phyloP scores from a whole-genome alignment of 2,329 filamentous ascomycete genomes.

The Lecanicillium sp. region DNA sequence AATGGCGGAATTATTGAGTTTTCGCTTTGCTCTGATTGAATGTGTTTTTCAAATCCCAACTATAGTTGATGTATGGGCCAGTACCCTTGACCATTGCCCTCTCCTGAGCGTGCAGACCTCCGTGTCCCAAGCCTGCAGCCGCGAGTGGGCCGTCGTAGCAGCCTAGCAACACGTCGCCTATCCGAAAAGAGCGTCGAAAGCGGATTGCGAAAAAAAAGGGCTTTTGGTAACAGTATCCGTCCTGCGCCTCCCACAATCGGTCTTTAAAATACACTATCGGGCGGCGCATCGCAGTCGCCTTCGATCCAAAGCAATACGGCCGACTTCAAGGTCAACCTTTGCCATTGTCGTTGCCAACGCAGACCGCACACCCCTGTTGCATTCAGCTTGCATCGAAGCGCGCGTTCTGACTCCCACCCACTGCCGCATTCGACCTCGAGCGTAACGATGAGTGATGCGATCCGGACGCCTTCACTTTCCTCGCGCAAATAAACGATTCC shows the following conservation, averaged over 20 bases:
- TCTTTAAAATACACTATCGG: neutral
- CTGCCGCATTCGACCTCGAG: neutral
- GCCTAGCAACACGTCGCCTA: slow-evolving; percentile 9
- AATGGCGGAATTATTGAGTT: no score
- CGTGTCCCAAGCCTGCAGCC: no score
- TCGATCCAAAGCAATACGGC: no score
- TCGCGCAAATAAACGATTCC: slow-evolving; percentile 3
- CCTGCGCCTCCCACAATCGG: no score
- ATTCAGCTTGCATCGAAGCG: slow-evolving; percentile 5
- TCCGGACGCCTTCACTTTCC: neutral
- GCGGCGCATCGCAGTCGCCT: neutral
- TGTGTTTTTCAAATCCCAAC: no score
- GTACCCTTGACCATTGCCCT: no score
- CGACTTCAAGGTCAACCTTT: no score
- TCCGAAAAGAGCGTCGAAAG: slow-evolving; percentile 7
- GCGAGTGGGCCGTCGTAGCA: slow-evolving; percentile 6
- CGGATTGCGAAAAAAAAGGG: neutral
- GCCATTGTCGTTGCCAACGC: slow-evolving; percentile 1
- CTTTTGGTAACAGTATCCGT: no score
- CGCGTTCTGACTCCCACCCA: slow-evolving; percentile 1
- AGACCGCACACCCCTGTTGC: neutral
- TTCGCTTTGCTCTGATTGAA: no score
- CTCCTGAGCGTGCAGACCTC: no score
- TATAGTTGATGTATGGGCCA: no score
- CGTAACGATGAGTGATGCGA: slow-evolving; percentile 6